phyloP scores from a whole-genome alignment of 352 stramenopile genomes.

The Lagenidium giganteum region DNA sequence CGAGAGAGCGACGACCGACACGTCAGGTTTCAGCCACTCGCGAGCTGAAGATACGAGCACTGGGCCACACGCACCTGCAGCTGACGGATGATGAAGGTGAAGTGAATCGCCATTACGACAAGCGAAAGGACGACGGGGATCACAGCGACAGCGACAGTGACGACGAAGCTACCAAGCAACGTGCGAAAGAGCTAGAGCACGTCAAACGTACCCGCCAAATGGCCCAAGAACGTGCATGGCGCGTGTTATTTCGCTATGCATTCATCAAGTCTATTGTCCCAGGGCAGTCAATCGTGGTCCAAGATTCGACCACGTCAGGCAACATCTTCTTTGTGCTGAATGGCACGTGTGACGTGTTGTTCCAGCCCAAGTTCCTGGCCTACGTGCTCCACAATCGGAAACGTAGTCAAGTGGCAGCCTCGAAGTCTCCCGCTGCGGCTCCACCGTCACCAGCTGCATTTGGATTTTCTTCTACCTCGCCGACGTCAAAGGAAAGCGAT shows the following conservation, averaged over 20 bases:
- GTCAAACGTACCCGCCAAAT: background rate
- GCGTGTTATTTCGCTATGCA: conserved; percentile 11
- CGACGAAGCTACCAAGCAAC: conserved; percentile 18
- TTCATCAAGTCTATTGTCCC: conserved; percentile 14
- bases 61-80: no score
- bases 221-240: conserved; percentile 3
- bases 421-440: no score
- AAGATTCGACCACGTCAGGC: conserved; percentile 20
- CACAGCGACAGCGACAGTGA: background rate
- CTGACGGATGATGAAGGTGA: no score
- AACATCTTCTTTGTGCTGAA: conserved; percentile 27
- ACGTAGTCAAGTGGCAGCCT: conserved; percentile 12
- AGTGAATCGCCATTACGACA: background rate
- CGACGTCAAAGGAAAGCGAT: no score
- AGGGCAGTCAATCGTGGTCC: conserved; percentile 16
- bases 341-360: conserved; percentile 22
- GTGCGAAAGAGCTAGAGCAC: background rate
- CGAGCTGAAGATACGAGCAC: no score
- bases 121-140: conserved; percentile 1
- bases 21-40: no score
- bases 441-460: background rate
- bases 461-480: no score
- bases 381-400: conserved; percentile 14
- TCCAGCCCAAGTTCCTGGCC: conserved; percentile 23
- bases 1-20: no score